Percentiles rank a stretch among this genome's conserved stretches.
Conservation (phyloP, 441 rosid genomes). For the Biscutella laevigata region DNA sequence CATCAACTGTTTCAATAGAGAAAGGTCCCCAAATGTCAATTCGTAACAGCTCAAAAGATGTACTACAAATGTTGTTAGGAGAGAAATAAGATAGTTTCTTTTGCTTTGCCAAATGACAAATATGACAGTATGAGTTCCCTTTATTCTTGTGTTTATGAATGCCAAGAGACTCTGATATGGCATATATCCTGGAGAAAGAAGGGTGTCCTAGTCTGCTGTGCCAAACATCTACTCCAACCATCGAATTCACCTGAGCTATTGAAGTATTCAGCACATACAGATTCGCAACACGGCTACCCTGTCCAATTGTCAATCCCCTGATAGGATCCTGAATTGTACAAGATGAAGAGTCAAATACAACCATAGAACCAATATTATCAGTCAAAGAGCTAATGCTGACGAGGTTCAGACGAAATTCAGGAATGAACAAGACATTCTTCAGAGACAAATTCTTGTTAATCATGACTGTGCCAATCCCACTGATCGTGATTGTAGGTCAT, state of each 20-base stretch:
- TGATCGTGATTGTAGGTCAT: not conserved
- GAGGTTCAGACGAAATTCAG: not conserved
- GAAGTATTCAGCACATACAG: not conserved
- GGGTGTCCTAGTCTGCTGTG: not conserved
- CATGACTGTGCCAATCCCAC: not conserved
- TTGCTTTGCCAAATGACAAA: not conserved
- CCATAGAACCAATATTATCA: not conserved
- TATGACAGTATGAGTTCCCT: not conserved
- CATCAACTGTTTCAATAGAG: not conserved
- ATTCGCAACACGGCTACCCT: not conserved
- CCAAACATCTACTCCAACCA: not conserved
- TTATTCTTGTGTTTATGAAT: not conserved
- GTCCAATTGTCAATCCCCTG: not conserved
- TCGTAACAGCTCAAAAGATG: not conserved
- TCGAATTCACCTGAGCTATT: not conserved
- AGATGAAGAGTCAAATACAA: not conserved
- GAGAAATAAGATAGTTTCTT: not conserved
- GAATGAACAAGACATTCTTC: not conserved
- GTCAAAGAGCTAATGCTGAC: not conserved
- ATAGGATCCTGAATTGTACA: not conserved
- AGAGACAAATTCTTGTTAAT: not conserved
- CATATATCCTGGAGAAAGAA: not conserved
- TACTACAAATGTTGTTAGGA: not conserved
- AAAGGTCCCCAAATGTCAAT: not conserved
- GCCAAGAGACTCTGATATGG: not conserved